Conservation (phyloP, 805 yeast species). For the Candida takata region DNA sequence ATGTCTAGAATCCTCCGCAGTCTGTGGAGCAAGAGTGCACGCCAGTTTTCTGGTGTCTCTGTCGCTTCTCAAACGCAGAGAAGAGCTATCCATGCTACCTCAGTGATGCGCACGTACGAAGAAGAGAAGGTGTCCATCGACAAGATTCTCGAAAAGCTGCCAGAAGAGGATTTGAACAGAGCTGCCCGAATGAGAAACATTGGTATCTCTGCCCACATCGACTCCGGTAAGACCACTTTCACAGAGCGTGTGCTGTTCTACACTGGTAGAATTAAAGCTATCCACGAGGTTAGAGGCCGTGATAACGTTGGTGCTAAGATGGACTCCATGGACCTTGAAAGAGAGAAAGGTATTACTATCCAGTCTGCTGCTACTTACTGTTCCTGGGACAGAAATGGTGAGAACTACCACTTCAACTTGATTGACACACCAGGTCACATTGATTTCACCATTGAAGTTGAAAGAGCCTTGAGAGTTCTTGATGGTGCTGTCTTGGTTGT, state of each 20-base stretch:
- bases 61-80: conserved; percentile 9
- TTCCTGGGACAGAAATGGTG: conserved; percentile 77
- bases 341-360: conserved; percentile 97
- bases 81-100: conserved; percentile 30
- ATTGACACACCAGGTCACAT: conserved; percentile 99
- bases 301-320: conserved; percentile 98
- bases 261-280: conserved; percentile 95
- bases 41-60: conserved; percentile 6
- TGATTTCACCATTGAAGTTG: conserved; percentile 98
- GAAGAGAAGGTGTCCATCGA: conserved; percentile 69
- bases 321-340: conserved; percentile 98
- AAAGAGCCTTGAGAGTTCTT: conserved; percentile 93
- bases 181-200: conserved; percentile 74
- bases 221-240: conserved; percentile 96
- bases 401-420: conserved; percentile 79
- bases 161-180: conserved; percentile 44
- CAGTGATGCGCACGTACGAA: conserved; percentile 41
- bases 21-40: conserved; percentile 8
- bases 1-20: conserved; percentile 17
- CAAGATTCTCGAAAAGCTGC: conserved; percentile 41
- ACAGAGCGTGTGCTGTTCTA: conserved; percentile 95
- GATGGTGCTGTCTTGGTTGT: conserved; percentile 98
- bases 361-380: conserved; percentile 99
- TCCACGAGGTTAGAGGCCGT: conserved; percentile 94
- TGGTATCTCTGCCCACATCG: conserved; percentile 97